Percentiles rank a stretch among this genome's conserved stretches.
phyloP scores from a whole-genome alignment of 2,329 filamentous ascomycete genomes.

The Aspergillus costaricaensis region DNA sequence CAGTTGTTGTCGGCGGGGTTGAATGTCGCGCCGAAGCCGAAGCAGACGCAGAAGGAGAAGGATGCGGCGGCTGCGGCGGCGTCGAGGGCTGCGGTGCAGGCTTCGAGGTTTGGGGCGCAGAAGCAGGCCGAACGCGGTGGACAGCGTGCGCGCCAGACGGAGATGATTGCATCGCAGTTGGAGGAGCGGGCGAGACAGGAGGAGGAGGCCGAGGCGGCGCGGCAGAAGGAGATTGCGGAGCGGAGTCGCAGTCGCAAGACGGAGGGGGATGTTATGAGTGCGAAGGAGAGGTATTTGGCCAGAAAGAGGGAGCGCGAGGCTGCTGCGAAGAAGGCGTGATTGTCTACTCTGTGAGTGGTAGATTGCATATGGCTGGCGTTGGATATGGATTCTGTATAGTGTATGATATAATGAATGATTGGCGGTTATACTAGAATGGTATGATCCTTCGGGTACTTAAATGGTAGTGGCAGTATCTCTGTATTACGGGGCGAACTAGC shows the following conservation, averaged over 20 bases:
- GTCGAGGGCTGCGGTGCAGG: constrained; percentile 19
- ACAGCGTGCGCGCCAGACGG: constrained; percentile 58
- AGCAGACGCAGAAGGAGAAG: constrained; percentile 29
- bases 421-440: not conserved
- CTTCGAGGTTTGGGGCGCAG: constrained; percentile 27
- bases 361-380: not conserved
- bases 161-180: constrained; percentile 62
- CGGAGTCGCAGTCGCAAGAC: constrained; percentile 62
- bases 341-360: not conserved
- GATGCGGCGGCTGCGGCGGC: constrained; percentile 21
- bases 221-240: constrained; percentile 55
- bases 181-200: constrained; percentile 58
- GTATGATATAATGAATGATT: constrained; percentile 2
- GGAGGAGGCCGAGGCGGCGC: constrained; percentile 59
- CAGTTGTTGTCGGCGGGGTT: constrained; percentile 63
- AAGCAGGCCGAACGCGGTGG: constrained; percentile 43
- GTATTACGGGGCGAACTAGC: not conserved
- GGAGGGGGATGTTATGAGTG: constrained; percentile 58
- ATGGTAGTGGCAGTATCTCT: not conserved
- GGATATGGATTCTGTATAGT: not conserved
- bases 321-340: constrained; percentile 29
- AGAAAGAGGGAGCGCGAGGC: constrained; percentile 57
- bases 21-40: constrained; percentile 60
- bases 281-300: constrained; percentile 63
- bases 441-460: not conserved